Evolutionary conservation across 345 rosid genomes (phyloP).

Genomic region (Citrus trifoliata): DNA sequence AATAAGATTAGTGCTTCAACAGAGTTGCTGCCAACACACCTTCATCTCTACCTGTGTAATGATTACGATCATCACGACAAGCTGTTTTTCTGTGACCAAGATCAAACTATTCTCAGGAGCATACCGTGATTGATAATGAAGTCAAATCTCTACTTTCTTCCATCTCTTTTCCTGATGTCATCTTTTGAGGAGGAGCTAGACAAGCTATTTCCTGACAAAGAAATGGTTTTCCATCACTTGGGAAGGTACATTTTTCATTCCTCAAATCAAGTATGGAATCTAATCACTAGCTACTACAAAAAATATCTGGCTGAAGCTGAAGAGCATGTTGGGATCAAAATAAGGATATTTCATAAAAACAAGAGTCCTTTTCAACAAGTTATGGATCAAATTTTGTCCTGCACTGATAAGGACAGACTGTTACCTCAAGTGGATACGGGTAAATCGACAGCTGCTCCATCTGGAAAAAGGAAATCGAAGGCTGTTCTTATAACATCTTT

Average conservation of each 20-base stretch:
- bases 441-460: not conserved
- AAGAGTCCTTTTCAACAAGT: not conserved
- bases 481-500: constrained; percentile 10
- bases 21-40: not conserved
- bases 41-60: not conserved
- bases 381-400: constrained; percentile 14
- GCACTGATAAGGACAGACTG: constrained; percentile 4
- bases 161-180: constrained; percentile 7
- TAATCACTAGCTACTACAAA: constrained; percentile 5
- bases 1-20: not conserved
- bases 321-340: constrained; percentile 8
- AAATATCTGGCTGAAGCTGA: constrained; percentile 2
- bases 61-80: constrained; percentile 16
- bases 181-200: constrained; percentile 2
- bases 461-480: not conserved
- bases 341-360: not conserved
- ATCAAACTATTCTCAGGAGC: constrained; percentile 6
- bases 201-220: constrained; percentile 16
- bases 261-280: constrained; percentile 8
- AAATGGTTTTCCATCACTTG: constrained; percentile 17
- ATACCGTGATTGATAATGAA: constrained; percentile 17
- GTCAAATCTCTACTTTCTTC: constrained; percentile 12
- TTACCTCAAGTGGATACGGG: constrained; percentile 1
- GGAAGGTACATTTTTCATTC: constrained; percentile 17
- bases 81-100: constrained; percentile 14